phyloP scores from a whole-genome alignment of 495 filamentous ascomycete genomes.

The Bacidia rubella region DNA sequence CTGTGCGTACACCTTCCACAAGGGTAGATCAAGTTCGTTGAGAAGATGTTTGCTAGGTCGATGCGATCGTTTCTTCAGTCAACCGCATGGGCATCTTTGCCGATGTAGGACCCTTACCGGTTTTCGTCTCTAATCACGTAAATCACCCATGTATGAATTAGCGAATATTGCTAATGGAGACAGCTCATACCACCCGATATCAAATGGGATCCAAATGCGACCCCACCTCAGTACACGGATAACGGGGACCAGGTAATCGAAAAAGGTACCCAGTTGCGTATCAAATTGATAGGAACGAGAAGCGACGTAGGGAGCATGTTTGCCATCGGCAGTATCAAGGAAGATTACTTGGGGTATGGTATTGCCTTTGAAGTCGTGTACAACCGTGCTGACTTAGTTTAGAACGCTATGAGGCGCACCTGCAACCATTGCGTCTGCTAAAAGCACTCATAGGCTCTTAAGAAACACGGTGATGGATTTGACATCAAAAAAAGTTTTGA shows the following conservation, averaged over 20 bases:
- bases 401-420: slow-evolving; percentile 15
- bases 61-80: slow-evolving; percentile 79
- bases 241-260: slow-evolving; percentile 88
- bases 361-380: background rate
- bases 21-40: background rate
- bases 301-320: slow-evolving; percentile 87
- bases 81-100: slow-evolving; percentile 89
- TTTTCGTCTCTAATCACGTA: slow-evolving; percentile 84
- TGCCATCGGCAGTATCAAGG: slow-evolving; percentile 94
- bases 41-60: slow-evolving; percentile 45
- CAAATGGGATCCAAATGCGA: slow-evolving; percentile 81
- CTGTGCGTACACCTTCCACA: slow-evolving; percentile 44
- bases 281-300: slow-evolving; percentile 85
- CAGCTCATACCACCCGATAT: slow-evolving; percentile 88
- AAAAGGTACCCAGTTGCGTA: slow-evolving; percentile 78
- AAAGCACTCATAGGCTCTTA: too few species aligned
- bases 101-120: slow-evolving; percentile 70
- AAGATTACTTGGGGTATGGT: slow-evolving; percentile 48
- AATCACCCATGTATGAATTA: slow-evolving; percentile 22
- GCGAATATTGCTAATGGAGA: background rate
- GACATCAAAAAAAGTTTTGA: too few species aligned
- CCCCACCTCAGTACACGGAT: slow-evolving; percentile 71
- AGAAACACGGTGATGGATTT: too few species aligned
- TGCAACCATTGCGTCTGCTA: too few species aligned
- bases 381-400: background rate